Percentiles rank a stretch among this genome's conserved stretches.
Evolutionary conservation across 345 rosid species (phyloP).

Genomic region (Hibiscus syriacus): DNA sequence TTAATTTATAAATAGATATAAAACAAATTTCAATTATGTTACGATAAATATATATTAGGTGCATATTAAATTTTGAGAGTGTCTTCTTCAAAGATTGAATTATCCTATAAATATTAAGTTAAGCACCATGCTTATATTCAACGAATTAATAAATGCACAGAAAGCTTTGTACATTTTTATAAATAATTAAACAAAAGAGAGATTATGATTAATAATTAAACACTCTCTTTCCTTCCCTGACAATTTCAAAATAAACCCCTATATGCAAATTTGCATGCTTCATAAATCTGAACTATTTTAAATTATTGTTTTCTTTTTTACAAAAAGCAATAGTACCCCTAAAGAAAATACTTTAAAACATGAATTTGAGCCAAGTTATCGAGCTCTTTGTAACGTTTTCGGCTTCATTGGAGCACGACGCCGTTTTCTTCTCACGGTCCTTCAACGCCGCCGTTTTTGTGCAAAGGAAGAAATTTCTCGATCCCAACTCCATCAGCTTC

Average conservation of each 20-base stretch:
- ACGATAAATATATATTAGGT: neutral
- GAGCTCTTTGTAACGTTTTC: too few species aligned
- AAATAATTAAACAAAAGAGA: neutral
- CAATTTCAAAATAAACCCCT: too few species aligned
- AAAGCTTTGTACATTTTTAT: neutral
- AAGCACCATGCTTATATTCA: neutral
- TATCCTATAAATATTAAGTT: neutral
- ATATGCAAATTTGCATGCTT: neutral
- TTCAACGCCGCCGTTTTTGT: conserved; percentile 16
- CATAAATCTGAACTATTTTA: neutral
- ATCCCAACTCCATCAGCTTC: conserved; percentile 58
- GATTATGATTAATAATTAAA: neutral
- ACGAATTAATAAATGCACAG: neutral
- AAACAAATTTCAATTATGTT: neutral
- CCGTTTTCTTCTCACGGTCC: conserved; percentile 12
- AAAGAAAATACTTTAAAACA: conserved; percentile 10
- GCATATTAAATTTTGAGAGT: too few species aligned
- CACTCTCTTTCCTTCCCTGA: neutral
- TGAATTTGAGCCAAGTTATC: conserved; percentile 70
- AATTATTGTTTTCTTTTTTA: neutral
- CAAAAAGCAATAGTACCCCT: neutral
- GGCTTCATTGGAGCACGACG: conserved; percentile 57
- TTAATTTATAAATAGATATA: neutral
- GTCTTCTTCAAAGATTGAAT: too few species aligned
- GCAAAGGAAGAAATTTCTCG: conserved; percentile 82